Conservation (phyloP, 176 grass and related monocot genomes). For the Oropetium thomaeum region DNA sequence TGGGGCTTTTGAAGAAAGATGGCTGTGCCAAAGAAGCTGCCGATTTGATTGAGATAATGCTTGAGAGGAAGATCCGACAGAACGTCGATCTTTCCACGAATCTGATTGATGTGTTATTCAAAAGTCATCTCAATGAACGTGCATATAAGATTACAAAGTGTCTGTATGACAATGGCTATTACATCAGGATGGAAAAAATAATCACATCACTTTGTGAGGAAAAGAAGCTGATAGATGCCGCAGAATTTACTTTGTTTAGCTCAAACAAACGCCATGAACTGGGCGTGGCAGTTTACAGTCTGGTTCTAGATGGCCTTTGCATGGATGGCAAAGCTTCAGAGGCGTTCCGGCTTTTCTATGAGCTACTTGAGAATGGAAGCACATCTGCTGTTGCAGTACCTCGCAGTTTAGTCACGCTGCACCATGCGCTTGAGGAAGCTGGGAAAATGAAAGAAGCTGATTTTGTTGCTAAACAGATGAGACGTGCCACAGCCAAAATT, state of each 20-base stretch:
- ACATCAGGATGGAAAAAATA: slow-evolving; percentile 78
- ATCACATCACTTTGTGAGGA: slow-evolving; percentile 42
- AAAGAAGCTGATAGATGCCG: slow-evolving; percentile 69
- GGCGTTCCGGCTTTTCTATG: slow-evolving; percentile 72
- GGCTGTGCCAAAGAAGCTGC: slow-evolving; percentile 57
- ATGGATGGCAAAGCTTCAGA: slow-evolving; percentile 47
- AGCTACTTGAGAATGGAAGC: slow-evolving; percentile 48
- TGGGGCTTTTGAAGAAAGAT: slow-evolving; percentile 65
- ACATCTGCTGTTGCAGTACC: slow-evolving; percentile 38
- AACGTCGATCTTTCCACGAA: slow-evolving; percentile 71
- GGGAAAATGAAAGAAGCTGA: slow-evolving; percentile 54
- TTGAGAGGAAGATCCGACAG: slow-evolving; percentile 70
- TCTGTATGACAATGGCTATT: slow-evolving; percentile 67
- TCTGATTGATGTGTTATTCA: slow-evolving; percentile 51
- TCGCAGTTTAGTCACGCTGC: slow-evolving; percentile 55
- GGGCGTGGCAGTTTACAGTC: slow-evolving; percentile 16
- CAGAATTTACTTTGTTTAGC: slow-evolving; percentile 63
- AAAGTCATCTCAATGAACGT: slow-evolving; percentile 33
- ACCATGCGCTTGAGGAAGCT: slow-evolving; percentile 53
- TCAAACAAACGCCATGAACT: slow-evolving; percentile 48
- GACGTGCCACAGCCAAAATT: slow-evolving; percentile 34
- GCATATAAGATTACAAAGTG: slow-evolving; percentile 51
- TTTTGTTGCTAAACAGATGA: slow-evolving; percentile 77
- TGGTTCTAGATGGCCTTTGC: slow-evolving; percentile 71
- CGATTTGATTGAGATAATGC: slow-evolving; percentile 65